Percentiles rank a stretch among this genome's conserved stretches.
phyloP scores from a whole-genome alignment of 495 filamentous ascomycete genomes.

The Penicillium psychrofluorescens region DNA sequence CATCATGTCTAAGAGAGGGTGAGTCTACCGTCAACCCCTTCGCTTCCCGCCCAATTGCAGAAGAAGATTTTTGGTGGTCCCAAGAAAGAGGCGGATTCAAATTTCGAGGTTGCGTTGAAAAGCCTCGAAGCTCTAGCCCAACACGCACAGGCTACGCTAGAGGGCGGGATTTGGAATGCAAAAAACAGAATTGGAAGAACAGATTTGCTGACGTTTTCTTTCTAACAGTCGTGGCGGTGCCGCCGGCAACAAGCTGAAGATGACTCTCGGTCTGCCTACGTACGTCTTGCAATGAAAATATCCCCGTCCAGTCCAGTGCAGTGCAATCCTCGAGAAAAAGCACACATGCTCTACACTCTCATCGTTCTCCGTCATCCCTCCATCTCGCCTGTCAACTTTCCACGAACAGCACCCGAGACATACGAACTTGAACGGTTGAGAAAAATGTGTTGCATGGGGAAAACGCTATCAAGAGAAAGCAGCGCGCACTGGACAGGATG shows the following conservation, averaged over 20 bases:
- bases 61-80: too few relatives aligned
- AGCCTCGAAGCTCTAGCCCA: too few relatives aligned
- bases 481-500: too few relatives aligned
- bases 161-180: background rate
- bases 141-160: too few relatives aligned
- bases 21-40: constrained; percentile 16
- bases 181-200: constrained; percentile 1
- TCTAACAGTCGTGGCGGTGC: constrained; percentile 68
- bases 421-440: background rate
- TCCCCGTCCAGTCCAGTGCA: constrained; percentile 5
- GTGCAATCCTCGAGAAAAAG: constrained; percentile 4
- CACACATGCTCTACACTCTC: background rate
- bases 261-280: constrained; percentile 99
- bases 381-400: background rate
- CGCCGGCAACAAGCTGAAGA: constrained; percentile 99
- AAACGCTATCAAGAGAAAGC: background rate
- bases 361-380: too few relatives aligned
- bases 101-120: too few relatives aligned
- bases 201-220: constrained; percentile 21
- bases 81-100: too few relatives aligned
- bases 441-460: background rate
- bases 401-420: background rate
- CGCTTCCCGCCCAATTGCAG: too few relatives aligned
- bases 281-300: constrained; percentile 49
- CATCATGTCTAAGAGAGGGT: constrained; percentile 55